A percentile compares a stretch with the other conserved stretches of the same genome.
These are phyloP conservation scores for Blakeslea trispora DNA, from an alignment of 371 early-diverging fungal species.

Conservation along the genomic window DNA sequence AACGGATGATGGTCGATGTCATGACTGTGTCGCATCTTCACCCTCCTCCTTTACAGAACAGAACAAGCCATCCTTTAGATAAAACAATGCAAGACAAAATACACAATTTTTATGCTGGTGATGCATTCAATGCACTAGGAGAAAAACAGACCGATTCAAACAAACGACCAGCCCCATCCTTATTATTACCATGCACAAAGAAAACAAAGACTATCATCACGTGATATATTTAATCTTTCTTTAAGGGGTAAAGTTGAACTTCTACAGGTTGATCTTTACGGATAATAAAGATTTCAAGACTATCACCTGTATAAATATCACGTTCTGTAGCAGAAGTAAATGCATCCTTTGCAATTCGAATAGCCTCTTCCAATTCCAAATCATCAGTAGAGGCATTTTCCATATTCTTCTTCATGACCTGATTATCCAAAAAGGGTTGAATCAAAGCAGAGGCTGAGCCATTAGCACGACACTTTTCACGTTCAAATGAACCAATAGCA, in stretches of 20 bases:
- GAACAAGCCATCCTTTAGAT: slow-evolving; percentile 14
- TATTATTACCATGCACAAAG: too few relatives aligned
- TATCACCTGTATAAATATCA: slow-evolving; percentile 99
- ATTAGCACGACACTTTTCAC: slow-evolving; percentile 76
- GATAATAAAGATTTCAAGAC: slow-evolving; percentile 92
- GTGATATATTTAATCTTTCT: slow-evolving; percentile 68
- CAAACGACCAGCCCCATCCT: not conserved
- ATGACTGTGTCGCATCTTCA: slow-evolving; percentile 11
- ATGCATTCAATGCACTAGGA: slow-evolving; percentile 6
- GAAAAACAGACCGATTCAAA: not conserved
- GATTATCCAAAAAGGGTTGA: slow-evolving; percentile 99
- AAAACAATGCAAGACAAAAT: slow-evolving; percentile 10
- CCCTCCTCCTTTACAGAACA: slow-evolving; percentile 16
- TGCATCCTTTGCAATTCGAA: slow-evolving; percentile 91
- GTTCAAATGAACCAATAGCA: slow-evolving; percentile 95
- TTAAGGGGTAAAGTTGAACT: slow-evolving; percentile 73
- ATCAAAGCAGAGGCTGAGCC: slow-evolving; percentile 94
- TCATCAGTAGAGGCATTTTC: slow-evolving; percentile 34
- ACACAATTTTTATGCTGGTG: slow-evolving; percentile 21
- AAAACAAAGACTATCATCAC: not conserved
- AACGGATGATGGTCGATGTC: slow-evolving; percentile 28
- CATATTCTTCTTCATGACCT: slow-evolving; percentile 74
- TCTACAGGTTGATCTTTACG: slow-evolving; percentile 75
- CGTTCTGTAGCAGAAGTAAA: slow-evolving; percentile 99
- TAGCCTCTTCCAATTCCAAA: slow-evolving; percentile 68